These are phyloP conservation scores for Pyrenophora seminiperda DNA, from an alignment of 2,329 filamentous ascomycete species.

Conservation along the genomic window DNA sequence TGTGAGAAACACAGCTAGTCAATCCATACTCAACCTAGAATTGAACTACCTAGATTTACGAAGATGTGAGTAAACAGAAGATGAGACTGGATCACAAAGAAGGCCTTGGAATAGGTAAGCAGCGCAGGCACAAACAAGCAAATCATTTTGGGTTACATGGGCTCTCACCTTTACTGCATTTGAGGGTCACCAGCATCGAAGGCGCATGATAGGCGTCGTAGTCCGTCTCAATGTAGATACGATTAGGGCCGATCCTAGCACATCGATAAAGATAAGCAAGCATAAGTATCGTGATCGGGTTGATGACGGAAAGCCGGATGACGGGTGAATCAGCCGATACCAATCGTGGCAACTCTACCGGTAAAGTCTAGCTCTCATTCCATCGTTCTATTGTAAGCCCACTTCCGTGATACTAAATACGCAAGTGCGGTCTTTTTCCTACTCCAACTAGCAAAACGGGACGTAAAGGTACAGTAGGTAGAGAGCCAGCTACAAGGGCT, in stretches of 20 bases:
- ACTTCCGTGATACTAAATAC: neutral
- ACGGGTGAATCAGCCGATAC: conserved; percentile 1
- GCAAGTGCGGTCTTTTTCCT: neutral
- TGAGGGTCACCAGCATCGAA: conserved; percentile 21
- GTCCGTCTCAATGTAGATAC: conserved; percentile 2
- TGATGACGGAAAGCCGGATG: neutral
- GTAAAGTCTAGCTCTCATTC: neutral
- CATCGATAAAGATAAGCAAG: conserved; percentile 9
- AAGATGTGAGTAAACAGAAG: neutral
- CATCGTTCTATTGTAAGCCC: neutral
- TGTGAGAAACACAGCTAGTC: too few relatives aligned
- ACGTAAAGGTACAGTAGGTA: neutral
- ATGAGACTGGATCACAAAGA: neutral
- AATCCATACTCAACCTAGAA: neutral
- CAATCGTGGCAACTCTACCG: neutral
- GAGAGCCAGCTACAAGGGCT: too few relatives aligned
- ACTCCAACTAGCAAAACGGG: conserved; percentile 2
- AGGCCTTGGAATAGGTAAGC: conserved; percentile 8
- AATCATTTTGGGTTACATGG: conserved; percentile 17
- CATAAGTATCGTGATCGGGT: neutral
- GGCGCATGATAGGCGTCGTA: conserved; percentile 29
- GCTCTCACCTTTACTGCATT: conserved; percentile 10
- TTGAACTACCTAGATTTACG: neutral
- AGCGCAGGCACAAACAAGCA: conserved; percentile 9
- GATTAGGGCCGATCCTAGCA: conserved; percentile 14